Evolutionary conservation across 2,329 filamentous ascomycete species (phyloP).

Genomic region (Cercospora citrullina): DNA sequence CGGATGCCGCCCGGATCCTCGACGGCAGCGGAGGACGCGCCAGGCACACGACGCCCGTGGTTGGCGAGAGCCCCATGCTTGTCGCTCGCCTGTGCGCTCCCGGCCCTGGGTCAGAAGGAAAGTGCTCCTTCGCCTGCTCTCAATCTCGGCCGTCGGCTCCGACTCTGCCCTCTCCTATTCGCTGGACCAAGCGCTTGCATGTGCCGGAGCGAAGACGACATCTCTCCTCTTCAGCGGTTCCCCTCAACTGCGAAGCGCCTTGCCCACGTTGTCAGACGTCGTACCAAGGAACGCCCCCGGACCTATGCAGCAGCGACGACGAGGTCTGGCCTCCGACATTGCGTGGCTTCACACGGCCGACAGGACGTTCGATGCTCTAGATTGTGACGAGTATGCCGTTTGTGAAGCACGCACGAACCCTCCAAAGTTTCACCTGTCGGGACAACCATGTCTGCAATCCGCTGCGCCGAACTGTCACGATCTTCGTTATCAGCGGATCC

Average conservation of each 20-base stretch:
- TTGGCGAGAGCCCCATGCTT: neutral
- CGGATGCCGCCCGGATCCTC: neutral
- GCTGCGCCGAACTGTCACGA: neutral
- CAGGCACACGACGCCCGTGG: neutral
- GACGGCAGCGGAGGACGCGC: neutral
- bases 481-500: neutral
- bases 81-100: neutral
- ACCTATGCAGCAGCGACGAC: neutral
- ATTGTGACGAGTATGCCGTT: neutral
- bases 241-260: neutral
- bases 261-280: neutral
- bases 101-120: neutral
- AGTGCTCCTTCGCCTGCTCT: neutral
- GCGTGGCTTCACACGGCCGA: neutral
- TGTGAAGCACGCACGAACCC: neutral
- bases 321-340: neutral
- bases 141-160: neutral
- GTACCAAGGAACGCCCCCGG: neutral
- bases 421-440: neutral
- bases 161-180: slow-evolving; percentile 2
- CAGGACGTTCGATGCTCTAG: neutral
- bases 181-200: slow-evolving; percentile 4
- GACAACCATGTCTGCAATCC: slow-evolving; percentile 1
- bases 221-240: neutral
- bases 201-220: neutral